A percentile compares a stretch with the other conserved stretches of the same genome.
Conservation (phyloP, 139 green algal genomes). For the Zygnema circumcarinatum region DNA sequence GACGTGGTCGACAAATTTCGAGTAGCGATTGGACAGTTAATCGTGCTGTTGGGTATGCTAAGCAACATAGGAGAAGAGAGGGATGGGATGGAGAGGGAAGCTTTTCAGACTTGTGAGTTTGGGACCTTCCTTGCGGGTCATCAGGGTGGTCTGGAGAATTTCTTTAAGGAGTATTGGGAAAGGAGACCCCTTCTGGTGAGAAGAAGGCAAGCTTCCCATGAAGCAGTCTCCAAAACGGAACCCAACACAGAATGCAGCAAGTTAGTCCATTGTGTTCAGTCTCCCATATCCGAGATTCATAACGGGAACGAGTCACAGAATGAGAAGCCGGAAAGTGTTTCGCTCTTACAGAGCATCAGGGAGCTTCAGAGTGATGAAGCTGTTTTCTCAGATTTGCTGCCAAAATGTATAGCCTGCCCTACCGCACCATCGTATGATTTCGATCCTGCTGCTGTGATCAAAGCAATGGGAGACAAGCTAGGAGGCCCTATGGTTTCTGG, state of each 20-base stretch:
- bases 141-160: neutral
- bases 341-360: neutral
- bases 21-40: neutral
- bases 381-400: constrained; percentile 4
- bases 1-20: neutral
- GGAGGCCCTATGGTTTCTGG: constrained; percentile 5
- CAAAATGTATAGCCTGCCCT: neutral
- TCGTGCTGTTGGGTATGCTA: neutral
- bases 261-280: no score
- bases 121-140: neutral
- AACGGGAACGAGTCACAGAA: no score
- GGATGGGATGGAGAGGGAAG: neutral
- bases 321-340: neutral
- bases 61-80: neutral
- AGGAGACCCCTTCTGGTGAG: neutral
- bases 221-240: no score
- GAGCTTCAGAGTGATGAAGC: neutral
- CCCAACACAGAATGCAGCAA: no score
- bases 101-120: neutral
- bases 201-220: neutral
- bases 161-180: neutral
- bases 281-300: no score
- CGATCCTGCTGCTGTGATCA: neutral
- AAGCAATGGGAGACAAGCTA: neutral
- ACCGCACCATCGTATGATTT: neutral